Base-by-base conservation (phyloP, 768 basidiomycete species). In the Filobasidium floriforme region DNA sequence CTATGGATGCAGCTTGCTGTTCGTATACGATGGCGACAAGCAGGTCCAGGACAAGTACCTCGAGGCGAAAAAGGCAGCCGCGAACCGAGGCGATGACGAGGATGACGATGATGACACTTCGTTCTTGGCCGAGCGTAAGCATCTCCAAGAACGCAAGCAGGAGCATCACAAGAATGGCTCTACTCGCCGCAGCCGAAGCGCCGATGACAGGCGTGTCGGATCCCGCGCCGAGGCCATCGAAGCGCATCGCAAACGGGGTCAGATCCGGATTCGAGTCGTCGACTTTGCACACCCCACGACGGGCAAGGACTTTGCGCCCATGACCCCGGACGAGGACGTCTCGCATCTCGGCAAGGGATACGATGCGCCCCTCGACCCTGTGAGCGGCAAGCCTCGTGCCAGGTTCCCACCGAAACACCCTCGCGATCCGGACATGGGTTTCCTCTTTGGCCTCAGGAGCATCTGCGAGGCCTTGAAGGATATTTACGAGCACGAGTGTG, bases 261-360 rank as follows among this genome's bases (percentile, higher is more conserved):
- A 96, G 76, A 85, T 98, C 67, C 91, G 90, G 75, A 89, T 99
- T 68, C 90, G 93, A 41, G 86, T 99, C 61, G 96, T 99, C 63
- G 96, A 99, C 79, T 99, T 99, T 80, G 96, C 94, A 14, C 94
- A 97, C 75, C 97, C 96, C 61, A 97, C 92, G 10, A 97, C 93
- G 1, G 96, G 96, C 14, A 83, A 83, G 26, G 96, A 99, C 78
- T 98, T 90, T 85, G 79, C 89, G 51, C 83, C 87, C 12, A 64
- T 63, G 41, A 40, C 54, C 24, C 60, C 67, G 11, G 37, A 59
- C n/a, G 66, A 70, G 26, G 70, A 69, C 61, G 54, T 61, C 70
- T 80, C 82, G 55, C 82, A 81, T 65, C 78, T 79, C 67, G 85
- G 84, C 70, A 87, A 87, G 75, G 90, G 89, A 7, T 94, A 92